Percentiles rank a stretch among this genome's conserved stretches.
These are phyloP conservation scores for Scalesia atractyloides DNA, from an alignment of 129 eudicot genomes.

Conservation along the genomic window DNA sequence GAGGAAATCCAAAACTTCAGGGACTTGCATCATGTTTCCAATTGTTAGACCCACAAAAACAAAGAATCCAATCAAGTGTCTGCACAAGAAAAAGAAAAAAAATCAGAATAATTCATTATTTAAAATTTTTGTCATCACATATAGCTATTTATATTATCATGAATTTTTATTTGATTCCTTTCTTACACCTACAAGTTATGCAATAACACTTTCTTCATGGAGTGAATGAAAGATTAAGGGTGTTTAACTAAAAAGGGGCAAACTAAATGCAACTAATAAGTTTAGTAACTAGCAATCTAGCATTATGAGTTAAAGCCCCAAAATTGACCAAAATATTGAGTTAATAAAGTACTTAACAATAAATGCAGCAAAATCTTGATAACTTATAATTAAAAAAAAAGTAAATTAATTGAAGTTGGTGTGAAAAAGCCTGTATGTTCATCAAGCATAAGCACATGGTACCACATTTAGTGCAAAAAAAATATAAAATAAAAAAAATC, in stretches of 20 bases:
- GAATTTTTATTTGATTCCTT: too few relatives aligned
- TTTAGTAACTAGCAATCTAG: background rate
- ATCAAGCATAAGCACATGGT: background rate
- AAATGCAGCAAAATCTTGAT: slow-evolving; percentile 12
- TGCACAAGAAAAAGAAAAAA: slow-evolving; percentile 47
- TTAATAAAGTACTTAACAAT: background rate
- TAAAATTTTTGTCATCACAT: background rate
- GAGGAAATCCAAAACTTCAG: slow-evolving; percentile 65
- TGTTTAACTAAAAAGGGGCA: background rate
- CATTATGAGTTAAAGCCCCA: slow-evolving; percentile 1
- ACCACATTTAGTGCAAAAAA: too few relatives aligned
- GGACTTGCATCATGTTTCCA: slow-evolving; percentile 53
- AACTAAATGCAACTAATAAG: background rate
- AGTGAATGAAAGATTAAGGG: slow-evolving; percentile 4
- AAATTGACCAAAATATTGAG: background rate
- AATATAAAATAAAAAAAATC: too few relatives aligned
- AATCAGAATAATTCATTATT: slow-evolving; percentile 1
- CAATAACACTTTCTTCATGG: background rate
- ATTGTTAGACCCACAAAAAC: slow-evolving; percentile 75
- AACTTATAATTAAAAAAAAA: background rate
- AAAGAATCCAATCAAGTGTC: slow-evolving; percentile 87
- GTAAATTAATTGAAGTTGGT: background rate
- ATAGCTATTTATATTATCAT: background rate
- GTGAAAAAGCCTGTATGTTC: background rate
- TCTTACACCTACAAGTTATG: slow-evolving; percentile 10